Base-by-base conservation (phyloP, 257 asterid species). In the Pogostemon cablin region DNA sequence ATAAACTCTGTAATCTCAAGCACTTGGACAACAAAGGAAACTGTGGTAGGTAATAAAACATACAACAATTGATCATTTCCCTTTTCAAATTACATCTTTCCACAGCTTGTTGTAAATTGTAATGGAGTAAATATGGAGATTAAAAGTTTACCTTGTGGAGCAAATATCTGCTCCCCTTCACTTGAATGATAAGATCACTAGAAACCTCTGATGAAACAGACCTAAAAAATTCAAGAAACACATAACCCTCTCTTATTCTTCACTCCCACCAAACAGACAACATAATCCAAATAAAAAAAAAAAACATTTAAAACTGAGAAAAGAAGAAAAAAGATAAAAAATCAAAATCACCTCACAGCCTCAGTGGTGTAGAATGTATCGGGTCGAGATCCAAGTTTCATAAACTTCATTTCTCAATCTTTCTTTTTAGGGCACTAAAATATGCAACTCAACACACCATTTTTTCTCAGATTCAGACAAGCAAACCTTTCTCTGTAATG, bases 11-110 rank as follows among this genome's bases (percentile, higher is more conserved):
- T 46, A 95, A 87, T 53, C 79, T 83, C 48, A 79, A 60, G 80
- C 91, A 83, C 78, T 95, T 95, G 48, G 99, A 95, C 37, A 95
- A 77, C 75, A 95, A 85, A 4, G 99, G 99, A 88, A 89, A 95
- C 99, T 95, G 91, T 15, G 10, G 9, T 67, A 4, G 34, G 12
- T 17, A 48, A 53, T 0, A 44, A 44, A 64, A 20, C 15, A 11
- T 1, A 60, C n/a, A 66, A 43, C 9, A n/a, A 58, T 3, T 20
- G 4, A 56, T 59, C 76, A 68, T 6, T 56, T 57, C 17, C 32
- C 11, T 20, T 8, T 62, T 50, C 54, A 1, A 2, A 39, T 35
- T 37, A n/a, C 32, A 25, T 37, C 3, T 1, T 12, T 56, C 0
- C 11, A 25, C 6, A 65, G 54, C 48, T 25, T 25, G 32, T 25